phyloP scores from a whole-genome alignment of 2,329 filamentous ascomycete genomes.

The Phaeoacremonium minimum region DNA sequence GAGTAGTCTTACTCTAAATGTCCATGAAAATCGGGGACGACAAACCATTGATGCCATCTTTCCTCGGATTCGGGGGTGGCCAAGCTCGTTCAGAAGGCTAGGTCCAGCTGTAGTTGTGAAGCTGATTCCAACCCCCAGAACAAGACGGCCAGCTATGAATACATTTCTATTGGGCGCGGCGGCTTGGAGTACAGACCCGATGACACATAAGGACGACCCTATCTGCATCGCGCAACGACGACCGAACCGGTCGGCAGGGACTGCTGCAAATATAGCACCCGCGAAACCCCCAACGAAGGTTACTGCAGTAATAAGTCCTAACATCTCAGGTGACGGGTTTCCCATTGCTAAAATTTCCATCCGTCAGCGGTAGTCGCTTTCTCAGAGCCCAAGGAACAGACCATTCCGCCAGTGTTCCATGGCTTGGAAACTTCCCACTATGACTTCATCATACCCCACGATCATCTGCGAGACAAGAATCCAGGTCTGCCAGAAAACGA shows the following conservation, averaged over 20 bases:
- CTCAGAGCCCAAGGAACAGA: too few species aligned
- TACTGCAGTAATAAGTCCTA: constrained; percentile 1
- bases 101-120: constrained; percentile 3
- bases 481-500: constrained; percentile 2
- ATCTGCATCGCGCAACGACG: constrained; percentile 1
- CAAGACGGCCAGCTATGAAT: constrained; percentile 2
- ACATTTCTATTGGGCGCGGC: background rate
- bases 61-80: constrained; percentile 1
- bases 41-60: constrained; percentile 3
- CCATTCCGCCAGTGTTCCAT: constrained; percentile 2
- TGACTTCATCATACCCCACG: constrained; percentile 2
- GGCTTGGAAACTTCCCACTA: constrained; percentile 1
- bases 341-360: constrained; percentile 1
- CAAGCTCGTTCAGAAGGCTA: constrained; percentile 1
- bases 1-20: background rate
- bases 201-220: constrained; percentile 1
- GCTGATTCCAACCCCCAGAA: constrained; percentile 1
- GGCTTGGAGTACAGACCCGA: constrained; percentile 2
- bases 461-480: constrained; percentile 2
- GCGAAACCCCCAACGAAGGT: constrained; percentile 2
- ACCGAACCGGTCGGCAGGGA: constrained; percentile 2
- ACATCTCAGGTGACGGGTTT: background rate
- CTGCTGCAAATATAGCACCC: constrained; percentile 1
- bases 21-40: background rate
- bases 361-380: too few species aligned